A percentile compares a stretch with the other conserved stretches of the same genome.
phyloP scores from a whole-genome alignment of 164 flowering plant genomes.

The Stephania yunnanensis region DNA sequence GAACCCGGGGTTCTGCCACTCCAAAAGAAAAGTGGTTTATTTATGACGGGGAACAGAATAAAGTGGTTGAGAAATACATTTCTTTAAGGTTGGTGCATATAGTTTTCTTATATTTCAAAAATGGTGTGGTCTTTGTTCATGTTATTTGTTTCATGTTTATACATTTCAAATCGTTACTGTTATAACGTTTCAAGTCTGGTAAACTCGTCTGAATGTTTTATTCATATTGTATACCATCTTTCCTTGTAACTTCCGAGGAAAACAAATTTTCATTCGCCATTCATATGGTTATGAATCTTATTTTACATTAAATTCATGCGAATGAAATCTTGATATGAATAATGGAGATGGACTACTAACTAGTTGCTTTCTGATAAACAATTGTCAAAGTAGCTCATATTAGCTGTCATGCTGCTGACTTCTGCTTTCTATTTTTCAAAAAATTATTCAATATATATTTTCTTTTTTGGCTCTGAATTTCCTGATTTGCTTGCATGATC shows the following conservation, averaged over 20 bases:
- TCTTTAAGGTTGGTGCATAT: slow-evolving; percentile 13
- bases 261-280: background rate
- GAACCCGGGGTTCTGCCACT: slow-evolving; percentile 10
- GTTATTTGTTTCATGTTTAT: too few species aligned
- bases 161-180: background rate
- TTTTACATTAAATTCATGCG: too few species aligned
- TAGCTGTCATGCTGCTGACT: background rate
- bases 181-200: background rate
- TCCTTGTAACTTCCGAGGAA: background rate
- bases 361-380: too few species aligned
- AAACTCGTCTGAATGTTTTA: background rate
- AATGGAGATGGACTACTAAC: too few species aligned
- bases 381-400: too few species aligned
- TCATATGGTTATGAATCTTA: too few species aligned
- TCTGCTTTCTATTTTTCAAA: background rate
- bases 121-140: too few species aligned
- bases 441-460: background rate
- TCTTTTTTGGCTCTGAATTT: background rate
- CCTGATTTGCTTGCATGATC: background rate
- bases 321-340: too few species aligned
- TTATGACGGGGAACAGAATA: slow-evolving; percentile 4
- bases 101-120: too few species aligned
- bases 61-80: slow-evolving; percentile 7
- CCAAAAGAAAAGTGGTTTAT: slow-evolving; percentile 15
- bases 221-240: background rate